A percentile compares a stretch with the other conserved stretches of the same genome.
Conservation (phyloP, 2,329 filamentous ascomycete species). For the Talaromyces sp. region DNA sequence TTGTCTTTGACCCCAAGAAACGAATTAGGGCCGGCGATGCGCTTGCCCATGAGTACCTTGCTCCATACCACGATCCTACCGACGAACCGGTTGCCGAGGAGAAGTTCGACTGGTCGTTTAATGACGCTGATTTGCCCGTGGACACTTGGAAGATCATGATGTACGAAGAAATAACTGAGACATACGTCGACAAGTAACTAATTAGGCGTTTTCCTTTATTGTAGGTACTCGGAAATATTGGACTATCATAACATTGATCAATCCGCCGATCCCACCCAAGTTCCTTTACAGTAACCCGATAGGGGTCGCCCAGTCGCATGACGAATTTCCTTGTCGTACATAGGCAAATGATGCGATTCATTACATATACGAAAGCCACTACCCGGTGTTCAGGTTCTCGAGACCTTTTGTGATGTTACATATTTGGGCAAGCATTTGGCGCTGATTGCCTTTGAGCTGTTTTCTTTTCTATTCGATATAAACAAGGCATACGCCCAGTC, state of each 20-base stretch:
- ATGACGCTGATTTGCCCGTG: constrained; percentile 93
- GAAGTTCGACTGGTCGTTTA: constrained; percentile 99
- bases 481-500: neutral
- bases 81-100: constrained; percentile 94
- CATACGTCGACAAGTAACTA: constrained; percentile 12
- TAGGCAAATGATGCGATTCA: constrained; percentile 12
- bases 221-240: constrained; percentile 96
- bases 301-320: neutral
- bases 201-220: constrained; percentile 14
- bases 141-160: constrained; percentile 99
- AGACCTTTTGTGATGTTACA: constrained; percentile 12
- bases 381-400: constrained; percentile 11
- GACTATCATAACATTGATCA: constrained; percentile 94
- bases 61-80: constrained; percentile 94
- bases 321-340: constrained; percentile 10
- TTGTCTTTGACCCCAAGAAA: constrained; percentile 98
- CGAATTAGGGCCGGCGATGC: constrained; percentile 83
- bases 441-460: constrained; percentile 3
- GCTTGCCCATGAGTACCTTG: constrained; percentile 86
- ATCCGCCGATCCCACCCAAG: constrained; percentile 20
- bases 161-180: constrained; percentile 54
- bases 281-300: constrained; percentile 11
- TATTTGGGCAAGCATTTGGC: constrained; percentile 15
- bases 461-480: neutral
- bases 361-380: constrained; percentile 11